These are phyloP conservation scores for Coemansia sp. DNA, from an alignment of 192 early-diverging fungal genomes.

Conservation along the genomic window DNA sequence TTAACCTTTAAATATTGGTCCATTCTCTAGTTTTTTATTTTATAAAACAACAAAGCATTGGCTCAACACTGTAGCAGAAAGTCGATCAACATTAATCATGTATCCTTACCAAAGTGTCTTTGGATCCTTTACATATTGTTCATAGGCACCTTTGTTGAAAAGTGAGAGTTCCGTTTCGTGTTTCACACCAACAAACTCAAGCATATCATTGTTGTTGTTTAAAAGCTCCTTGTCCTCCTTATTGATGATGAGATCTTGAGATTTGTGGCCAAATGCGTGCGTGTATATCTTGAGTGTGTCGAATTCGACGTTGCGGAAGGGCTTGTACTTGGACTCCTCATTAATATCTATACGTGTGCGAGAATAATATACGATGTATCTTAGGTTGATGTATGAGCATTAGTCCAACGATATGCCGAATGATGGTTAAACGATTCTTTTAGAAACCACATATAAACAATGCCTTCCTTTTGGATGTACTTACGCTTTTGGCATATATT, in stretches of 20 bases:
- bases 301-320: constrained; percentile 21
- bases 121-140: constrained; percentile 71
- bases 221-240: constrained; percentile 70
- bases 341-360: constrained; percentile 19
- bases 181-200: constrained; percentile 50
- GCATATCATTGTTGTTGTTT: constrained; percentile 56
- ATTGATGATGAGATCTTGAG: constrained; percentile 86
- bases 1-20: too few relatives aligned
- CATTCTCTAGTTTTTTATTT: too few relatives aligned
- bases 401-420: neutral
- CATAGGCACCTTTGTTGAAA: constrained; percentile 73
- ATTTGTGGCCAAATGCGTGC: constrained; percentile 57
- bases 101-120: constrained; percentile 72
- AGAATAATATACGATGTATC: neutral
- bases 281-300: constrained; percentile 49
- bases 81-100: too few relatives aligned
- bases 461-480: neutral
- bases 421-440: neutral
- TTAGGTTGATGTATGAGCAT: neutral
- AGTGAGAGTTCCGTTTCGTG: constrained; percentile 86
- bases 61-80: too few relatives aligned
- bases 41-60: too few relatives aligned
- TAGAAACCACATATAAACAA: neutral
- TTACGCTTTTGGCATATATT: constrained; percentile 23
- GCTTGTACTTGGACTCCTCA: constrained; percentile 35